Base-by-base conservation (phyloP, 306 rosid species). In the Coriaria nepalensis region DNA sequence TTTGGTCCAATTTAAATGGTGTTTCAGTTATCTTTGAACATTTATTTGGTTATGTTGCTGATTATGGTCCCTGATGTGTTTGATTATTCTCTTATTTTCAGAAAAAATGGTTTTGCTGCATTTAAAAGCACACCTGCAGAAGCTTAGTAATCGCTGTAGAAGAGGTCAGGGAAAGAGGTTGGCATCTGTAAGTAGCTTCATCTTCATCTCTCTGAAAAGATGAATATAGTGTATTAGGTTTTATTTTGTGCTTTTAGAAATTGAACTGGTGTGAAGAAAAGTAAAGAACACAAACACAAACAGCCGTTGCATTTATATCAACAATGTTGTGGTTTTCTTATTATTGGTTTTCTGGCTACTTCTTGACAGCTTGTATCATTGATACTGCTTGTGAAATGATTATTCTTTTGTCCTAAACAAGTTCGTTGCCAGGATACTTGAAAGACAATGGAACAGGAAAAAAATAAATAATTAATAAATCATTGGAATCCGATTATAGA, bases 31-130 rank as follows among this genome's bases (percentile, higher is more conserved):
- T 20, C 29, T 20, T 1, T 1, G 29, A 20, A 20, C 29, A 20
- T 20, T 20, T 20, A 20, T 20, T 20, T 20, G 29, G 29, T 20
- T 20, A 20, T 20, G 29, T 20, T 20, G 29, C 29, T 20, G 29
- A 20, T 20, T 1, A 20, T 20, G 29, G 29, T 52, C 9, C 47
- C 39, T 71, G 53, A 3, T 11, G 58, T 63, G 44, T 53, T 53
- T 62, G 53, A 47, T 70, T 69, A 36, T 37, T 35, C 58, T 38
- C 53, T 64, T 62, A 12, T 65, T 70, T 68, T 38, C 95, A 85
- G 98, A 90, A 77, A 68, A 90, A 90, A 82, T 84, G 98, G 98
- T 85, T 85, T 63, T 90, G 98, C 94, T 90, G 98, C 83, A 45
- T 90, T 47, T 80, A 3, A 78, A 56, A 70, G 57, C 50, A 86